Base-by-base conservation (phyloP, 345 rosid genomes). In the Citrus cavaleriei region DNA sequence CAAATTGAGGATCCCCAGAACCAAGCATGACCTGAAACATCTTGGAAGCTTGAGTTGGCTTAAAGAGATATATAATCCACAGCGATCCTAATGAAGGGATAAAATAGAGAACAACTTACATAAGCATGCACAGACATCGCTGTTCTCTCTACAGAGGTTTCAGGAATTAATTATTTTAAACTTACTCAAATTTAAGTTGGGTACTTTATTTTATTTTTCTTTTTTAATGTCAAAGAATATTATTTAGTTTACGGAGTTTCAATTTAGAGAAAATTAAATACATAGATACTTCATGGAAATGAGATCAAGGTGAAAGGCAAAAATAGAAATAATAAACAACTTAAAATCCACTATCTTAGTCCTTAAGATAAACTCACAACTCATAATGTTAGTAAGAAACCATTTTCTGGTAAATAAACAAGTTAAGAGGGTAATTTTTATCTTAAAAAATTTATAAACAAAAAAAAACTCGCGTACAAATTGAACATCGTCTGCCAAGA, bases 21-120 rank as follows among this genome's bases (percentile, higher is more conserved):
- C 98, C 98, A 70, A 95, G 97, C 97, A 95, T 95, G 70, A 95
- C 97, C 99, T 95, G 86, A 77, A 63, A 79, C 34, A 81, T 51
- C 28, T 34, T 18, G 51, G 32, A 69, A 24, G 55, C 61, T 69
- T 86, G 32, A 80, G 74, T 70, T 70, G 4, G 34, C 59, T 38
- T 4, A 27, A 3, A 21, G 13, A 27, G 30, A 24, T 13, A 25
- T 70, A 24, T 16, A 27, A 28, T 49, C 74, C 28, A 51, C 30
- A 7, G 14, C 7, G 2, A 19, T 3, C 42, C 16, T 19, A 5
- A 51, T 25, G 10, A 71, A 28, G 21, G 70, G 32, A 6, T 27
- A 46, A 21, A 28, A 51, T 34, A 40, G 77, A 40, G 25, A 74
- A 22, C 38, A 24, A 7, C 14, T 18, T 25, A 27, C 3, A 68